Evolutionary conservation across 208 protist species (phyloP).

Genomic region (Leishmania guyanensis): DNA sequence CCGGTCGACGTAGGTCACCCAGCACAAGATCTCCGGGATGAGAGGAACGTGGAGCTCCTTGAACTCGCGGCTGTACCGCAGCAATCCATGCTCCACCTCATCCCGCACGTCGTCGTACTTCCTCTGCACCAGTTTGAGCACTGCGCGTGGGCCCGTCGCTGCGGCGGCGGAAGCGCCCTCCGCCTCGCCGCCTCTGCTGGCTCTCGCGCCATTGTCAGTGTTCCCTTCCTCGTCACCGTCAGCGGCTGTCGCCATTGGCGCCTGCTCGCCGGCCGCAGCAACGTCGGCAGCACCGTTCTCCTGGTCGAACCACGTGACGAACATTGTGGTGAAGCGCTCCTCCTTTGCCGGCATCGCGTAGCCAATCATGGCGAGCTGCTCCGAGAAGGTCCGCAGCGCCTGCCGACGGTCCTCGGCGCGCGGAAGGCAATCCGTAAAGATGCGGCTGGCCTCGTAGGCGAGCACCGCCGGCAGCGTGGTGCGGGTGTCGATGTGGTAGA

Average conservation of each 20-base stretch:
- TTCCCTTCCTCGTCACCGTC: not conserved
- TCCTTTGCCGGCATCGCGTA: constrained; percentile 77
- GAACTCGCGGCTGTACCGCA: constrained; percentile 96
- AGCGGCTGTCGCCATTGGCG: not conserved
- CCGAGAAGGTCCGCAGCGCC: constrained; percentile 73
- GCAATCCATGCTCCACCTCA: constrained; percentile 84
- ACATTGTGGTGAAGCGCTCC: constrained; percentile 79
- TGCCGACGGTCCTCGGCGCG: constrained; percentile 66
- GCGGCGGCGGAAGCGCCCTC: not conserved
- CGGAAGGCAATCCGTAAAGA: constrained; percentile 95
- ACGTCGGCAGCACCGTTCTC: constrained; percentile 4
- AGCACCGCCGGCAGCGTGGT: constrained; percentile 92
- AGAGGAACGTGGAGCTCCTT: constrained; percentile 91
- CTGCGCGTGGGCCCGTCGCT: not conserved
- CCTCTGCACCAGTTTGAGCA: constrained; percentile 57
- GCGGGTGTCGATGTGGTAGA: constrained; percentile 91
- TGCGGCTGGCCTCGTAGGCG: constrained; percentile 91
- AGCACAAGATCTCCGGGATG: constrained; percentile 91
- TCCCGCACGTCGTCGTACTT: constrained; percentile 70
- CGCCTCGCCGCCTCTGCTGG: not conserved
- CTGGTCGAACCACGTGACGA: constrained; percentile 81
- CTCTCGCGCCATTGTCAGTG: not conserved
- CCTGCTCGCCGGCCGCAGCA: not conserved
- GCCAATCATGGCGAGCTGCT: constrained; percentile 86
- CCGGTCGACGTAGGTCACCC: constrained; percentile 91